A percentile compares a stretch with the other conserved stretches of the same genome.
These are phyloP conservation scores for Alternaria rosae DNA, from an alignment of 2,329 filamentous ascomycete species.

Conservation along the genomic window DNA sequence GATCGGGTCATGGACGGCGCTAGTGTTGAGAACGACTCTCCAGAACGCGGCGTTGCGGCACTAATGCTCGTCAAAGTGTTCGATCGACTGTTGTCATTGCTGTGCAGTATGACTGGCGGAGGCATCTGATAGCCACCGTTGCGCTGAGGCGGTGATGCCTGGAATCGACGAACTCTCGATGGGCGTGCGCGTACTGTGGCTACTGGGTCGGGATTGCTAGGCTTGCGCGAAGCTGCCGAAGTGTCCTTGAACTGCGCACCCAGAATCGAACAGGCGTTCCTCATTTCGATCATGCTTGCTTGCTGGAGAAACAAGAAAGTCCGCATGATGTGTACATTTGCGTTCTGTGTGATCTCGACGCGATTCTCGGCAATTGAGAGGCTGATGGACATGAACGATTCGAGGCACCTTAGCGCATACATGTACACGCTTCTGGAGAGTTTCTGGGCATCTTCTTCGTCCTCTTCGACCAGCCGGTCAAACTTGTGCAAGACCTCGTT, in stretches of 20 bases:
- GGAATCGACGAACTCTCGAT: slow-evolving; percentile 40
- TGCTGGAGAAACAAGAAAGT: slow-evolving; percentile 67
- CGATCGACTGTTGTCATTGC: slow-evolving; percentile 59
- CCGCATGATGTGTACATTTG: slow-evolving; percentile 65
- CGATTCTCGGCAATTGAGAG: slow-evolving; percentile 49
- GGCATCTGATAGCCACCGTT: slow-evolving; percentile 42
- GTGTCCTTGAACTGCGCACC: slow-evolving; percentile 50
- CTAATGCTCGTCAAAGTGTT: slow-evolving; percentile 61
- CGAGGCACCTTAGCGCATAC: slow-evolving; percentile 45
- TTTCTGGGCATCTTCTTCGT: slow-evolving; percentile 56
- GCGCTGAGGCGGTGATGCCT: slow-evolving; percentile 44
- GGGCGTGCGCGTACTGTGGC: slow-evolving; percentile 42
- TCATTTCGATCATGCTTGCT: slow-evolving; percentile 64
- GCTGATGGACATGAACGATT: slow-evolving; percentile 47
- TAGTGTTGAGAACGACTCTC: slow-evolving; percentile 76
- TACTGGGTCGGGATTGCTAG: slow-evolving; percentile 28
- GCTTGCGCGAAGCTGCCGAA: slow-evolving; percentile 28
- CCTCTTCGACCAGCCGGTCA: slow-evolving; percentile 58
- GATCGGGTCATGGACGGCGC: slow-evolving; percentile 55
- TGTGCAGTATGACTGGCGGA: slow-evolving; percentile 53
- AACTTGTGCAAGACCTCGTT: slow-evolving; percentile 62
- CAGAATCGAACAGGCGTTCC: slow-evolving; percentile 64
- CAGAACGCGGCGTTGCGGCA: slow-evolving; percentile 75
- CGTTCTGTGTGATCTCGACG: slow-evolving; percentile 60
- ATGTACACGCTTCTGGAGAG: slow-evolving; percentile 46